Evolutionary conservation across 2,329 filamentous ascomycete species (phyloP).

Genomic region (Calonectria montana): DNA sequence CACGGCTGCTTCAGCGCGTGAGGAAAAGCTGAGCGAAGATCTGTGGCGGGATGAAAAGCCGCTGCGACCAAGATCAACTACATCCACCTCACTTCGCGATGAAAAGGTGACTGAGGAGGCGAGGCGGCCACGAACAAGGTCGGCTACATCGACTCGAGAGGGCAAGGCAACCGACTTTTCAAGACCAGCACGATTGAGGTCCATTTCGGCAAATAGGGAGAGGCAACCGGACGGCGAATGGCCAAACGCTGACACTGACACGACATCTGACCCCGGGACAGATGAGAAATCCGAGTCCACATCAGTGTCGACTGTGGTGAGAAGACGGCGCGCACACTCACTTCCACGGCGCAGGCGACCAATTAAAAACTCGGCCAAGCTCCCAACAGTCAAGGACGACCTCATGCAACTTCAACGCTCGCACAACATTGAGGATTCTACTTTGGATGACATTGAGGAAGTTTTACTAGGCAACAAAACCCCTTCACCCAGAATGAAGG

Average conservation of each 20-base stretch:
- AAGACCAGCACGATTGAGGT: slow-evolving; percentile 31
- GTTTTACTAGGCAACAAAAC: slow-evolving; percentile 56
- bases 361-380: slow-evolving; percentile 65
- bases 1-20: slow-evolving; percentile 20
- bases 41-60: not conserved
- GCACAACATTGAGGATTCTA: slow-evolving; percentile 69
- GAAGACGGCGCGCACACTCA: slow-evolving; percentile 50
- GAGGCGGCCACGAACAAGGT: not conserved
- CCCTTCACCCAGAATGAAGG: slow-evolving; percentile 38
- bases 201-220: slow-evolving; percentile 37
- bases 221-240: slow-evolving; percentile 39
- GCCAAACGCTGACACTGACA: slow-evolving; percentile 43
- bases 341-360: slow-evolving; percentile 57
- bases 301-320: slow-evolving; percentile 38
- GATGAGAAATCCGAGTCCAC: slow-evolving; percentile 38
- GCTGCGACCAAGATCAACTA: slow-evolving; percentile 6
- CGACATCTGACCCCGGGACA: slow-evolving; percentile 47
- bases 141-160: slow-evolving; percentile 25
- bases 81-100: not conserved
- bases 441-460: slow-evolving; percentile 68
- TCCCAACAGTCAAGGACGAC: slow-evolving; percentile 66
- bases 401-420: slow-evolving; percentile 62
- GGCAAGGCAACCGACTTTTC: slow-evolving; percentile 31
- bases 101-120: slow-evolving; percentile 25
- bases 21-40: slow-evolving; percentile 30